phyloP scores from a whole-genome alignment of 202 grass and related monocot species.

The Zoysia matrella region DNA sequence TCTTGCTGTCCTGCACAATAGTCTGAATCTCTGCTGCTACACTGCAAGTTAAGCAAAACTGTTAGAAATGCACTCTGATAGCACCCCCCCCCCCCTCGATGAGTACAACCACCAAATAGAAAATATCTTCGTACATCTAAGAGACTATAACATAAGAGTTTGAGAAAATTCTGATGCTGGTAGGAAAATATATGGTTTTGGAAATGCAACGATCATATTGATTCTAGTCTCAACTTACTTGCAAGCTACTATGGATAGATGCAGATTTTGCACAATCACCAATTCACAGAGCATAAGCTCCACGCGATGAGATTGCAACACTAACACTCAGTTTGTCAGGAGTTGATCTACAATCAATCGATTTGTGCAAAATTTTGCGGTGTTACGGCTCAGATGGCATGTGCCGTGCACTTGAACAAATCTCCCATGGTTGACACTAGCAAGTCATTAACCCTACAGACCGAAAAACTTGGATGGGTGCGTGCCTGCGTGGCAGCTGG shows the following conservation, averaged over 20 bases:
- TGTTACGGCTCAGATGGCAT: neutral
- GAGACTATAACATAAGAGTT: neutral
- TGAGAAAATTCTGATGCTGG: neutral
- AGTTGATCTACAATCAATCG: neutral
- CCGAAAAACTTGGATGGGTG: neutral
- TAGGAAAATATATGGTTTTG: neutral
- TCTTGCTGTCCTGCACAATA: slow-evolving; percentile 64
- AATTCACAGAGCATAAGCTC: neutral
- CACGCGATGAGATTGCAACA: neutral
- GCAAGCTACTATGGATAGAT: neutral
- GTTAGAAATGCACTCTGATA: slow-evolving; percentile 11
- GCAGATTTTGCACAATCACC: neutral
- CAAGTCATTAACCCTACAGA: neutral
- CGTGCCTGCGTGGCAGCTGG: neutral
- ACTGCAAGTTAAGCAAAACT: slow-evolving; percentile 50
- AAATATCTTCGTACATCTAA: neutral
- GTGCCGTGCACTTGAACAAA: neutral
- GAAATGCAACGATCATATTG: neutral
- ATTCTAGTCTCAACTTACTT: neutral
- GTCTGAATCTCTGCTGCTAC: slow-evolving; percentile 69
- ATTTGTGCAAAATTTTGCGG: neutral
- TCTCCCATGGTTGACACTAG: neutral
- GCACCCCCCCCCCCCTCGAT: neutral
- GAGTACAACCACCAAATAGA: slow-evolving; percentile 14
- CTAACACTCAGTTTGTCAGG: neutral